Conservation (phyloP, 257 asterid genomes). For the Hygrophila difformis region DNA sequence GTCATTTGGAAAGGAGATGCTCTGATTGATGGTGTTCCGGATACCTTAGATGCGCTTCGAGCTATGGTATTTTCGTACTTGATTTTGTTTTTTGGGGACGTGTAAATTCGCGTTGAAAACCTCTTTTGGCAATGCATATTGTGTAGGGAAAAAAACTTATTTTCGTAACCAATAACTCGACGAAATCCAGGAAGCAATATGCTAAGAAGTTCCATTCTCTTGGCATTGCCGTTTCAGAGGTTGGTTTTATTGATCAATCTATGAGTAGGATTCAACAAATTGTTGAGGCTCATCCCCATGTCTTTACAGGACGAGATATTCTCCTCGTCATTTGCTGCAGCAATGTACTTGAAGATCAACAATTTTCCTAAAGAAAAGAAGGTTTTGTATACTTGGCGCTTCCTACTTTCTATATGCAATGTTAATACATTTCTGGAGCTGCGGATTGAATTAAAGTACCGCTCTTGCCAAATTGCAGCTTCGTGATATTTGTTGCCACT, state of each 20-base stretch:
- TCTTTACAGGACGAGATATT: constrained; percentile 77
- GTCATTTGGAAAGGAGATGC: constrained; percentile 91
- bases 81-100: neutral
- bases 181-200: constrained; percentile 68
- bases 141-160: constrained; percentile 76
- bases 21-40: constrained; percentile 78
- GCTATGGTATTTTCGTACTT: constrained; percentile 33
- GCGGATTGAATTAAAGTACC: neutral
- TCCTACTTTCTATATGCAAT: neutral
- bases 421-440: constrained; percentile 3
- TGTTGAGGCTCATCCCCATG: constrained; percentile 1
- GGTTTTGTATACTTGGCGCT: constrained; percentile 29
- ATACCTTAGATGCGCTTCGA: constrained; percentile 66
- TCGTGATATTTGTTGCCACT: neutral
- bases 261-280: constrained; percentile 1
- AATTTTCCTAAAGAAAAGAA: constrained; percentile 72
- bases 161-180: constrained; percentile 91
- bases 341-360: constrained; percentile 79
- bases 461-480: neutral
- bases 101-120: constrained; percentile 9
- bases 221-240: constrained; percentile 80
- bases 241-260: constrained; percentile 20
- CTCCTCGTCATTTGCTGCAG: constrained; percentile 91
- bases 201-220: constrained; percentile 71
- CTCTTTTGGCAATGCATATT: neutral